Percentiles rank a stretch among this genome's conserved stretches.
Conservation (phyloP, 1,284 basidiomycete genomes). For the Caloboletus firmus region DNA sequence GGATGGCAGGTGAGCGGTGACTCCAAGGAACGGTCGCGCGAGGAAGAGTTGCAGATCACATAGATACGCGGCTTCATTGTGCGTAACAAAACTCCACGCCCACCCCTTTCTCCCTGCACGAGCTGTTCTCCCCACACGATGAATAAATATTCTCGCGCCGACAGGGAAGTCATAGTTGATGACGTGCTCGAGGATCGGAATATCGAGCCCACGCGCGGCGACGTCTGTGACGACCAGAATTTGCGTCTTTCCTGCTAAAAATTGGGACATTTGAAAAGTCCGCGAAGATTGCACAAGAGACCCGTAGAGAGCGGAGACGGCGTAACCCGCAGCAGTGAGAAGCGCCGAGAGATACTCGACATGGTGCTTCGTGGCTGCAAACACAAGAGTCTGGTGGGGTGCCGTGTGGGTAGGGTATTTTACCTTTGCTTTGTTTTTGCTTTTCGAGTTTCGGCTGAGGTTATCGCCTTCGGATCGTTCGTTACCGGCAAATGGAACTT, state of each 20-base stretch:
- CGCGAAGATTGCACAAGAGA: slow-evolving; percentile 93
- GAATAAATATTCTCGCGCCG: slow-evolving; percentile 91
- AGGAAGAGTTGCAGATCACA: slow-evolving; percentile 95
- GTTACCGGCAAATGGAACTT: slow-evolving; percentile 62
- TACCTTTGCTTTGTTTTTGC: slow-evolving; percentile 52
- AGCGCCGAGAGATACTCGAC: slow-evolving; percentile 92
- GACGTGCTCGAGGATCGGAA: slow-evolving; percentile 92
- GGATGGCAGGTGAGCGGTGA: slow-evolving; percentile 32
- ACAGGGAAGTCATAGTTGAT: slow-evolving; percentile 98
- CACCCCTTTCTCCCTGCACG: slow-evolving; percentile 92
- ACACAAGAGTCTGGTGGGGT: slow-evolving; percentile 92
- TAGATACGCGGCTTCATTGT: slow-evolving; percentile 86
- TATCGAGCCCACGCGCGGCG: slow-evolving; percentile 95
- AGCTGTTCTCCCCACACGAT: slow-evolving; percentile 96
- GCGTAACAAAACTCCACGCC: slow-evolving; percentile 93
- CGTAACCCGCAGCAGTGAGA: slow-evolving; percentile 83
- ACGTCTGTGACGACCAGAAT: slow-evolving; percentile 97
- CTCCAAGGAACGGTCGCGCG: slow-evolving; percentile 72
- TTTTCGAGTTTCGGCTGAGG: slow-evolving; percentile 41
- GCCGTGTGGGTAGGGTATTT: slow-evolving; percentile 47
- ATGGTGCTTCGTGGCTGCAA: slow-evolving; percentile 98
- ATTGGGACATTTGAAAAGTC: slow-evolving; percentile 88
- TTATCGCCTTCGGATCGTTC: slow-evolving; percentile 29
- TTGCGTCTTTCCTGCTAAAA: slow-evolving; percentile 80
- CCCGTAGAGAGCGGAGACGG: slow-evolving; percentile 96